A percentile compares a stretch with the other conserved stretches of the same genome.
These are phyloP conservation scores for Plectranthus barbatus DNA, from an alignment of 257 asterid species.

Conservation along the genomic window DNA sequence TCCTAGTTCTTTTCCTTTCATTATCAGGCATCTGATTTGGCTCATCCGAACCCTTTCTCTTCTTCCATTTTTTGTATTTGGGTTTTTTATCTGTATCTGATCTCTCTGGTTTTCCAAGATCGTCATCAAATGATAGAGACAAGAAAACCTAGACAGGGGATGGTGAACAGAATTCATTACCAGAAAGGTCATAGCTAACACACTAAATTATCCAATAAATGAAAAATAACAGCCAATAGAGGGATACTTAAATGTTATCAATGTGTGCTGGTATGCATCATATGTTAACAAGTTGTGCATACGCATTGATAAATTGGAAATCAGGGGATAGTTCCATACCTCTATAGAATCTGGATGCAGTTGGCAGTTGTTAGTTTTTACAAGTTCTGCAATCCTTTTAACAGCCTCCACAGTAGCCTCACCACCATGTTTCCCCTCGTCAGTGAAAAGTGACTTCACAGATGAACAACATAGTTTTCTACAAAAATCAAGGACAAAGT, in stretches of 20 bases:
- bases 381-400: constrained; percentile 70
- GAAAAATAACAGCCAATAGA: neutral
- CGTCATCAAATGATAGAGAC: constrained; percentile 82
- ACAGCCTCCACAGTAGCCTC: constrained; percentile 95
- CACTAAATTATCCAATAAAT: neutral
- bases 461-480: constrained; percentile 67
- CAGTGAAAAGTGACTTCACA: constrained; percentile 62
- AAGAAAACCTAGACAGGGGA: constrained; percentile 48
- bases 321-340: constrained; percentile 34
- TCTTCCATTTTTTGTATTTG: constrained; percentile 52
- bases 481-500: constrained; percentile 19
- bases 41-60: constrained; percentile 54
- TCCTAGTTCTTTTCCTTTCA: constrained; percentile 55
- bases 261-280: neutral
- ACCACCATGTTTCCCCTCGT: constrained; percentile 94
- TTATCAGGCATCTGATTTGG: constrained; percentile 46
- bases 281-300: neutral
- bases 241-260: neutral
- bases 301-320: neutral
- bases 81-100: constrained; percentile 39
- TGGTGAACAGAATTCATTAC: neutral
- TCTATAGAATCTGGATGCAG: constrained; percentile 90
- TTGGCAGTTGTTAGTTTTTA: constrained; percentile 66
- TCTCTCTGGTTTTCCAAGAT: constrained; percentile 56
- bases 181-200: neutral